Percentiles rank a stretch among this genome's conserved stretches.
Conservation (phyloP, 768 basidiomycete species). For the Cubamyces sp. region DNA sequence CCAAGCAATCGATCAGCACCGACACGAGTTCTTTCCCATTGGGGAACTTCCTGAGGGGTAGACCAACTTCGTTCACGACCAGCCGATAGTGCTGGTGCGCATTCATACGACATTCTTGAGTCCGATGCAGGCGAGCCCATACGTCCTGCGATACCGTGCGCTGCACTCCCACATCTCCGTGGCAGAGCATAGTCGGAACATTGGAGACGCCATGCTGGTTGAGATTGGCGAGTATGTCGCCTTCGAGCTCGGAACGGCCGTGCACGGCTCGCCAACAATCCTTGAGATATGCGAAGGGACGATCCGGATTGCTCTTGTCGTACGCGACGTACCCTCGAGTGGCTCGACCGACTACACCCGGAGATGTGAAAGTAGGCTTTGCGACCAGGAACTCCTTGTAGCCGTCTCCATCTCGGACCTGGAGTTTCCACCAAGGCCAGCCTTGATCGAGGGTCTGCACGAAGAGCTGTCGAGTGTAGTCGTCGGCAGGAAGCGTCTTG, state of each 20-base stretch:
- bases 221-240: not conserved
- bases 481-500: not conserved
- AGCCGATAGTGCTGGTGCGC: conserved; percentile 3
- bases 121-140: not conserved
- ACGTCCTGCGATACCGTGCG: not conserved
- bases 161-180: conserved; percentile 3
- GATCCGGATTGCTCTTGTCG: not conserved
- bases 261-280: conserved; percentile 9
- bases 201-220: not conserved
- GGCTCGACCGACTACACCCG: not conserved
- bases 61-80: not conserved
- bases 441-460: not conserved
- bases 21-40: not conserved
- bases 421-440: conserved; percentile 6
- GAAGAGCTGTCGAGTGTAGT: not conserved
- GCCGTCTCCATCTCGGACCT: not conserved
- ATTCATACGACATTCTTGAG: not conserved
- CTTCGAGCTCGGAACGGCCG: not conserved
- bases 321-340: conserved; percentile 18
- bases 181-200: conserved; percentile 9
- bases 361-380: not conserved
- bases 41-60: not conserved
- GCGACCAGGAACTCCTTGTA: conserved; percentile 10
- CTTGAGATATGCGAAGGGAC: conserved; percentile 10
- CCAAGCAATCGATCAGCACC: not conserved